Evolutionary conservation across 106 monocot genomes (phyloP), one percentile per base, ranked within the genome.

Genomic region (Allium cepa): DNA sequence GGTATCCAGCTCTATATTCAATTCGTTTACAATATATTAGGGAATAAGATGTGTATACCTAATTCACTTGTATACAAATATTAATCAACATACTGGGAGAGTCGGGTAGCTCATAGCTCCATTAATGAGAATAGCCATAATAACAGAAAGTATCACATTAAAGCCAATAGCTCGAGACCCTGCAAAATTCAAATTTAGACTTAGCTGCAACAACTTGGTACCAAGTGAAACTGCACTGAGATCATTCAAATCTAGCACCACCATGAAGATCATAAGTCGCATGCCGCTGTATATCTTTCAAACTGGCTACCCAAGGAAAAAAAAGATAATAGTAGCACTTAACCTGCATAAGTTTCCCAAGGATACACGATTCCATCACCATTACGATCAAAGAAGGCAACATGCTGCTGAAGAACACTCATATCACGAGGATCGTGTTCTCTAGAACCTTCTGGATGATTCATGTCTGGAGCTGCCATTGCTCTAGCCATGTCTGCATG

Each of bases 311-410:
- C 17, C 2, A 17, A 75, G 22, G 57, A 7, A 50, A 53, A 52
- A 46, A 11, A 22, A 0, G 17, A 46, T 17, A 27, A 12, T 26
- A 59, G n/a, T 45, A 49, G 36, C 5, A 36, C 3, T 36, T 36
- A 36, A 36, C 84, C 84, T 80, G 56, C 68, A 72, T 83, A 91
- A 48, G 95, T 95, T 69, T 95, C 95, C 91, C 85, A 91, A 14
- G 95, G 91, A 62, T 91, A 95, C 11, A 95, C 78, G 47, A 95
- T 80, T 46, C 85, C 95, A 75, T 95, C 78, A 48, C 69, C 66
- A 59, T 95, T 78, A 8, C 79, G 74, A 62, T 95, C 91, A 28
- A 95, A 95, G 77, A 91, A 95, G 16, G 88, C 77, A 26, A 71
- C 82, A 56, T 95, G 95, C 48, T 88, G 88, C 53, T 95, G 88